Conservation (phyloP, 306 rosid genomes). For the Elaeagnus macrophylla region DNA sequence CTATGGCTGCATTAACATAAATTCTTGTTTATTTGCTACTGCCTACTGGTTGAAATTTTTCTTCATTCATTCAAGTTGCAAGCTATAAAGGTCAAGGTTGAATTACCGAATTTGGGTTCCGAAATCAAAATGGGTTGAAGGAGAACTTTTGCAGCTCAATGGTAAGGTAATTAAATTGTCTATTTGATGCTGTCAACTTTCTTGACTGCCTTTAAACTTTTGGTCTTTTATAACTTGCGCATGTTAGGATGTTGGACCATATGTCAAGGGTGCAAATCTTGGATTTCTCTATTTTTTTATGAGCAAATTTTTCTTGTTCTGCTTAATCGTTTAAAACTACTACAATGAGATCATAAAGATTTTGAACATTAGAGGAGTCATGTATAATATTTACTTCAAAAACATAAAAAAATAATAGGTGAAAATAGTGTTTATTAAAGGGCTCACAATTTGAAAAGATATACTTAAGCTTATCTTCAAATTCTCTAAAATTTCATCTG, state of each 20-base stretch:
- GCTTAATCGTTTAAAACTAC: conserved; percentile 86
- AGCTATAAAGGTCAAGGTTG: conserved; percentile 92
- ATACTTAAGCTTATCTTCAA: no score
- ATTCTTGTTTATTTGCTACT: background rate
- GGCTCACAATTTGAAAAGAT: no score
- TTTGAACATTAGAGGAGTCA: conserved; percentile 22
- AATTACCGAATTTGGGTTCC: conserved; percentile 81
- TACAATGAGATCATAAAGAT: conserved; percentile 38
- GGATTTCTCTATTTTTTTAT: conserved; percentile 80
- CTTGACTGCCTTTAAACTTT: conserved; percentile 2
- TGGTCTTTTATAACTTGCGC: conserved; percentile 1
- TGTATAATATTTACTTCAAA: no score
- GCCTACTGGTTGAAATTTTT: conserved; percentile 12
- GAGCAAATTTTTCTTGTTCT: conserved; percentile 94
- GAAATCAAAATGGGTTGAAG: conserved; percentile 88
- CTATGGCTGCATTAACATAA: background rate
- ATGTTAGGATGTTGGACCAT: conserved; percentile 84
- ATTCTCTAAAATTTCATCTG: no score
- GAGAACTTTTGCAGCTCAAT: conserved; percentile 89
- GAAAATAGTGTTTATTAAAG: no score
- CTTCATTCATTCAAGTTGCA: conserved; percentile 47
- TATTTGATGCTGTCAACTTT: background rate
- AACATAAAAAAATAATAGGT: no score
- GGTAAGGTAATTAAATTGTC: conserved; percentile 59
- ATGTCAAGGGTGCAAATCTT: conserved; percentile 85